These are phyloP conservation scores for Blastobotrys muscicola DNA, from an alignment of 805 yeast species.

Conservation along the genomic window DNA sequence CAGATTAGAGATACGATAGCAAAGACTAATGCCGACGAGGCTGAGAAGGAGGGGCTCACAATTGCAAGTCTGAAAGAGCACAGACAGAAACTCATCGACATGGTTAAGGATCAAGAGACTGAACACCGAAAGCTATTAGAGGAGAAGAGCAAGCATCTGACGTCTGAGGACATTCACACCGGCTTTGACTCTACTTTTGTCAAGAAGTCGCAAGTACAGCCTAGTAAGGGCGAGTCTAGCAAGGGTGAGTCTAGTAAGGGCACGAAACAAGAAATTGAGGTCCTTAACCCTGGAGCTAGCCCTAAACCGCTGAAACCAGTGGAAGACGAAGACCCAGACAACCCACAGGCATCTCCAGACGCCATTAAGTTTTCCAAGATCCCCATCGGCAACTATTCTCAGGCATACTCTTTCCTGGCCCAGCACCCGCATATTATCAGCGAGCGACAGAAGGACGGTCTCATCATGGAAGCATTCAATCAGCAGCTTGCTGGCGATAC, in stretches of 20 bases:
- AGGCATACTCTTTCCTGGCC: slow-evolving; percentile 44
- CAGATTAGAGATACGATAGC: slow-evolving; percentile 58
- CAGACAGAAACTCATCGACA: slow-evolving; percentile 57
- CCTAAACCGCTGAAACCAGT: not conserved
- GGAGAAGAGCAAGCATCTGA: slow-evolving; percentile 67
- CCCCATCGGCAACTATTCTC: slow-evolving; percentile 37
- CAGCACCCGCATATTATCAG: slow-evolving; percentile 57
- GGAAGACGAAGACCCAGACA: slow-evolving; percentile 2
- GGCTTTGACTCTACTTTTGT: slow-evolving; percentile 83
- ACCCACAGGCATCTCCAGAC: slow-evolving; percentile 39
- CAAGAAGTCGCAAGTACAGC: slow-evolving; percentile 40
- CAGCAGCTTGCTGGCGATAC: slow-evolving; percentile 56
- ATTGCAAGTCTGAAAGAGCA: slow-evolving; percentile 44
- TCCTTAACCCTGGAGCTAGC: slow-evolving; percentile 23
- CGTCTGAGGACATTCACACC: slow-evolving; percentile 84
- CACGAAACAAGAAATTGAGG: slow-evolving; percentile 24
- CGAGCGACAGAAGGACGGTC: slow-evolving; percentile 82
- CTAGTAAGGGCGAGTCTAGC: not conserved
- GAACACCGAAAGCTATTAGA: slow-evolving; percentile 58
- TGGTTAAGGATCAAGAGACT: slow-evolving; percentile 51
- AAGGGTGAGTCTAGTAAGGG: slow-evolving; percentile 15
- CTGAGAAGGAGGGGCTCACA: slow-evolving; percentile 27
- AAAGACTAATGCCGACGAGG: slow-evolving; percentile 44
- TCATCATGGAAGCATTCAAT: slow-evolving; percentile 89
- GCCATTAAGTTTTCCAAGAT: slow-evolving; percentile 60